These are phyloP conservation scores for Teratosphaeriaceae sp. DNA, from an alignment of 2,329 filamentous ascomycete species.

Conservation along the genomic window DNA sequence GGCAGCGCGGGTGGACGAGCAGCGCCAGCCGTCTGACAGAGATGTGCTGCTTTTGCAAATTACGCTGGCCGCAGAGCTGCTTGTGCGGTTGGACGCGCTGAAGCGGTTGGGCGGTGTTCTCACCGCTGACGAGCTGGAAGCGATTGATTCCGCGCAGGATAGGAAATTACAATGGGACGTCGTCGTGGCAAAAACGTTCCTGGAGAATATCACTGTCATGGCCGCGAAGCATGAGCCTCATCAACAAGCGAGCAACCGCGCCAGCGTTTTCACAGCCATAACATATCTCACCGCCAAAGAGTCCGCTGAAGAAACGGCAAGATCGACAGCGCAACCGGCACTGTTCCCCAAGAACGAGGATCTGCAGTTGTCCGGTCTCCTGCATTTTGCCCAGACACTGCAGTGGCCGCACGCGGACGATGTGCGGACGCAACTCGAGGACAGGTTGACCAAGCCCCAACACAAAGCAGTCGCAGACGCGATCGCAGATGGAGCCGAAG, in stretches of 20 bases:
- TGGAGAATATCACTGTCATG: constrained; percentile 43
- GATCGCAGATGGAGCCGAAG: not conserved
- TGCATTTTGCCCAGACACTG: constrained; percentile 44
- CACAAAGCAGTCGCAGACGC: not conserved
- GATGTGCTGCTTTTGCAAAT: constrained; percentile 51
- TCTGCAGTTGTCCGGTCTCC: constrained; percentile 44
- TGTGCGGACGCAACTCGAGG: constrained; percentile 4
- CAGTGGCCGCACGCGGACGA: constrained; percentile 40
- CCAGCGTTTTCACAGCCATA: constrained; percentile 21
- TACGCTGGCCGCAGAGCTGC: constrained; percentile 47
- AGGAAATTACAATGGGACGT: constrained; percentile 52
- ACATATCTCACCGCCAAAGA: constrained; percentile 21
- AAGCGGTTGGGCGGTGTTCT: constrained; percentile 23
- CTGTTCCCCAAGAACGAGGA: constrained; percentile 31
- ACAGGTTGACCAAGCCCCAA: not conserved
- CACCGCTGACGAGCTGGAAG: constrained; percentile 18
- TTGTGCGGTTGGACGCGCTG: constrained; percentile 43
- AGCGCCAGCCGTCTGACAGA: constrained; percentile 35
- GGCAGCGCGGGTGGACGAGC: constrained; percentile 20
- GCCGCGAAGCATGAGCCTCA: no score
- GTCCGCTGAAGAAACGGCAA: constrained; percentile 7
- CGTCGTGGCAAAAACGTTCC: constrained; percentile 45
- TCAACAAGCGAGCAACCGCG: constrained; percentile 11
- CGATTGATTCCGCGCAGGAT: constrained; percentile 39
- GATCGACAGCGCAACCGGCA: constrained; percentile 14